These are phyloP conservation scores for Amoeboaphelidium protococcarum DNA, from an alignment of 371 early-diverging fungal genomes.

Conservation along the genomic window DNA sequence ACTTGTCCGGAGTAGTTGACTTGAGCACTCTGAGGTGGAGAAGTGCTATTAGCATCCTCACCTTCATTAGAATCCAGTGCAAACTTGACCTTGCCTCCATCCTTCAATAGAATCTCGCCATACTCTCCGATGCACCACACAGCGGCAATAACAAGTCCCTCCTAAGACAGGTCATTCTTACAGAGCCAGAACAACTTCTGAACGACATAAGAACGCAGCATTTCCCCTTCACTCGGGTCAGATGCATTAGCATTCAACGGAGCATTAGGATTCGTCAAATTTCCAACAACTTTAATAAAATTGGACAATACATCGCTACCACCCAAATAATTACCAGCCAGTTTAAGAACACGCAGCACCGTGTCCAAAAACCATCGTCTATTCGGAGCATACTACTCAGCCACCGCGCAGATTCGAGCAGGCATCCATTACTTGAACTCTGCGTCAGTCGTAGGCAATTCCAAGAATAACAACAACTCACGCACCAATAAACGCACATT, in stretches of 20 bases:
- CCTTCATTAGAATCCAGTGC: conserved; percentile 35
- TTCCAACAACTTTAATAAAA: conserved; percentile 22
- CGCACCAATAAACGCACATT: conserved; percentile 80
- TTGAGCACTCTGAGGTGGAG: background rate
- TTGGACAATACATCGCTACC: conserved; percentile 41
- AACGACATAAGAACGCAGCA: conserved; percentile 51
- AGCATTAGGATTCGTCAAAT: background rate
- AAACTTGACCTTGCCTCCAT: conserved; percentile 1
- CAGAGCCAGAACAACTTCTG: conserved; percentile 57
- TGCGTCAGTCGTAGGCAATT: conserved; percentile 58
- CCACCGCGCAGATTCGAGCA: conserved; percentile 57
- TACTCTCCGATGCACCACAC: conserved; percentile 90
- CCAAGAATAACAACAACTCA: conserved; percentile 72
- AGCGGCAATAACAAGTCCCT: conserved; percentile 65
- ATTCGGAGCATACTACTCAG: conserved; percentile 50
- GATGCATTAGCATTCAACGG: too few relatives aligned
- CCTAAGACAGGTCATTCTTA: conserved; percentile 51
- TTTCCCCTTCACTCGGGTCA: too few relatives aligned
- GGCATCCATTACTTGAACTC: conserved; percentile 76
- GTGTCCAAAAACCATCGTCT: conserved; percentile 91
- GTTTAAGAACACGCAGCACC: conserved; percentile 54
- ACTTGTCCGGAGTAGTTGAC: background rate
- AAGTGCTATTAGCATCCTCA: conserved; percentile 22
- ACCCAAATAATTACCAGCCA: conserved; percentile 38
- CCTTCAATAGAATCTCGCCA: conserved; percentile 47